A percentile compares a stretch with the other conserved stretches of the same genome.
These are phyloP conservation scores for Lasiosphaeriaceae sp. DNA, from an alignment of 495 filamentous ascomycete species.

Conservation along the genomic window DNA sequence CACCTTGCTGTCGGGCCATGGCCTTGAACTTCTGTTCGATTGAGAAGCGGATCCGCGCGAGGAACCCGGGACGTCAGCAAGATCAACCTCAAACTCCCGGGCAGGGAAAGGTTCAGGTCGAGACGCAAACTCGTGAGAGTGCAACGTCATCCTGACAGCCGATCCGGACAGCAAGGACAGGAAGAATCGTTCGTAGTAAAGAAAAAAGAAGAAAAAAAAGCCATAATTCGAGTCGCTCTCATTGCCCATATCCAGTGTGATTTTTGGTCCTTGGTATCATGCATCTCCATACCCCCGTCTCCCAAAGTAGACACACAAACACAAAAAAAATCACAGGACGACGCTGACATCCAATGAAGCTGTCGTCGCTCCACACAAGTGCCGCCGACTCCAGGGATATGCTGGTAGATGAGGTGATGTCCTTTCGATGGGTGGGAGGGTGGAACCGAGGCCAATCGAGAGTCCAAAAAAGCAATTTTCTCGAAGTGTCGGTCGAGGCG, in stretches of 20 bases:
- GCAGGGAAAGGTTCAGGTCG: not conserved
- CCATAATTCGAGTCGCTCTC: conserved; percentile 12
- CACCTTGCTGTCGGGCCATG: conserved; percentile 47
- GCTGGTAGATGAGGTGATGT: conserved; percentile 10
- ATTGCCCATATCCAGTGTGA: conserved; percentile 16
- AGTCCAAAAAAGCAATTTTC: conserved; percentile 5
- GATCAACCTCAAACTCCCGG: conserved; percentile 9
- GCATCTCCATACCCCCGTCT: conserved; percentile 16
- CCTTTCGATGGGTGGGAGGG: conserved; percentile 7
- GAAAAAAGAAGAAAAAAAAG: conserved; percentile 11
- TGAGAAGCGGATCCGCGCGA: conserved; percentile 9
- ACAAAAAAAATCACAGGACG: conserved; percentile 26
- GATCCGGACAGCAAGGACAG: conserved; percentile 31
- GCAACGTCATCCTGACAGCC: conserved; percentile 12
- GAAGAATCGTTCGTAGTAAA: conserved; percentile 14
- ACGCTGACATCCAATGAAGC: conserved; percentile 17
- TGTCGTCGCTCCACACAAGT: conserved; percentile 6
- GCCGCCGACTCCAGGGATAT: conserved; percentile 6
- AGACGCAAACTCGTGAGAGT: conserved; percentile 5
- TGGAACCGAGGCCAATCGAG: conserved; percentile 1
- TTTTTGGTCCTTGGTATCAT: conserved; percentile 24
- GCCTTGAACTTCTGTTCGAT: conserved; percentile 29
- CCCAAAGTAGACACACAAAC: conserved; percentile 24
- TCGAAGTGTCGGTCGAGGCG: conserved; percentile 1
- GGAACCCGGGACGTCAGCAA: conserved; percentile 10